Evolutionary conservation across 2,329 filamentous ascomycete species (phyloP).

Genomic region (Colletotrichum salicis): DNA sequence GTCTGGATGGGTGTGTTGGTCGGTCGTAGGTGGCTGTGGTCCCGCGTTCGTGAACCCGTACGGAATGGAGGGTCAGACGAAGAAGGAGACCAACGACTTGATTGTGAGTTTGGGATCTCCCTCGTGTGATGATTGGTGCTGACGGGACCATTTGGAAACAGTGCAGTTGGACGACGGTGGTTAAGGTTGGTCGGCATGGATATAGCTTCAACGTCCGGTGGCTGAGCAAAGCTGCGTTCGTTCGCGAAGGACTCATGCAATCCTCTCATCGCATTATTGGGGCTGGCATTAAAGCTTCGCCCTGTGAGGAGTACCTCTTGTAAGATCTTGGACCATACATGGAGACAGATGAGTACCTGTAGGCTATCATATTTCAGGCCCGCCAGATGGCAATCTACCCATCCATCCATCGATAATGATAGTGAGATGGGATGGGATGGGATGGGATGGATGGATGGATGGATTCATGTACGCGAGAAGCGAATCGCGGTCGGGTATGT

Average conservation of each 20-base stretch:
- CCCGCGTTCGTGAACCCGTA: constrained; percentile 9
- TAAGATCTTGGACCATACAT: neutral
- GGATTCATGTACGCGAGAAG: constrained; percentile 4
- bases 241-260: neutral
- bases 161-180: neutral
- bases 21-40: constrained; percentile 23
- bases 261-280: neutral
- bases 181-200: constrained; percentile 2
- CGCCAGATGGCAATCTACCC: neutral
- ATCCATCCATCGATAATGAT: neutral
- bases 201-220: neutral
- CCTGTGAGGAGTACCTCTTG: neutral
- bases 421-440: neutral
- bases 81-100: neutral
- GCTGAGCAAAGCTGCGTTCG: neutral
- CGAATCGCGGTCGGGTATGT: constrained; percentile 25
- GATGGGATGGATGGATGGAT: neutral
- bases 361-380: neutral
- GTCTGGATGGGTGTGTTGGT: neutral
- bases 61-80: constrained; percentile 20
- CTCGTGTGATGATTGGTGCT: neutral
- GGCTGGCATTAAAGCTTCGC: neutral
- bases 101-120: neutral
- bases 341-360: neutral
- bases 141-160: neutral